Conservation (phyloP, 345 rosid species). For the Brassica nigra region DNA sequence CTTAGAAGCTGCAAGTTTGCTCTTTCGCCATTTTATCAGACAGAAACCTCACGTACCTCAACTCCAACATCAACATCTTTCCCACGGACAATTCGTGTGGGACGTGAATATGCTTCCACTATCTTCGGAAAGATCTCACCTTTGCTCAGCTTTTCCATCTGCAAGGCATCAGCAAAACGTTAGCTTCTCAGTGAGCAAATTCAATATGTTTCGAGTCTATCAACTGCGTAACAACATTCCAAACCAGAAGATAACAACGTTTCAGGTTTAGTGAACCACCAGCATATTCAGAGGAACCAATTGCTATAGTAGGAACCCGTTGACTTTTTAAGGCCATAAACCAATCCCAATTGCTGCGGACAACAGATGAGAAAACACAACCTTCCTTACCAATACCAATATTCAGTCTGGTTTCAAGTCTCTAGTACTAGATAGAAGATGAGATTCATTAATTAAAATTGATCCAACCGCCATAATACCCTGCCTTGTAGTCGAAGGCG, state of each 20-base stretch:
- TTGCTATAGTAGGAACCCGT: background rate
- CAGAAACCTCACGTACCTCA: constrained; percentile 54
- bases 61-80: constrained; percentile 62
- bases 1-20: constrained; percentile 30
- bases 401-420: background rate
- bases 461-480: constrained; percentile 13
- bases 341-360: background rate
- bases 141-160: constrained; percentile 77
- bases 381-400: background rate
- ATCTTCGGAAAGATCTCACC: constrained; percentile 69
- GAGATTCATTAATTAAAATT: background rate
- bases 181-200: background rate
- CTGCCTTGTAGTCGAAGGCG: background rate
- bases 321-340: background rate
- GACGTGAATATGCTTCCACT: constrained; percentile 93
- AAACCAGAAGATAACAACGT: background rate
- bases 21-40: background rate
- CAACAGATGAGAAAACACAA: background rate
- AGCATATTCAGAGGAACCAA: background rate
- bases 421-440: background rate
- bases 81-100: constrained; percentile 89
- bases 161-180: constrained; percentile 31
- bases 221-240: background rate
- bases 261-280: background rate
- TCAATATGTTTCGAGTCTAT: background rate